Evolutionary conservation across 768 basidiomycete genomes (phyloP).

Genomic region (Inosperma sp.): DNA sequence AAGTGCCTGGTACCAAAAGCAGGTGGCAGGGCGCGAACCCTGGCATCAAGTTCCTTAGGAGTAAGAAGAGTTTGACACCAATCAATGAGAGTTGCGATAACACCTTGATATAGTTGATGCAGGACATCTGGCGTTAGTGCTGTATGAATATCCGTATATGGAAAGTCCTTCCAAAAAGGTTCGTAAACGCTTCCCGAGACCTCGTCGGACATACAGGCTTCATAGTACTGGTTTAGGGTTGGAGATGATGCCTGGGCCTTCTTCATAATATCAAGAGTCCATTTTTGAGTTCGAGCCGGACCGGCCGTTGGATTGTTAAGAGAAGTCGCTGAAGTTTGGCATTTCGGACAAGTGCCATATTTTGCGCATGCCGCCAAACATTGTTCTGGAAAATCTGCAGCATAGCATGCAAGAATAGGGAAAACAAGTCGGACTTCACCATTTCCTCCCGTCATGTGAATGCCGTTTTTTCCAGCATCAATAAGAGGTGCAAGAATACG

Average conservation of each 20-base stretch:
- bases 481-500: too few species aligned
- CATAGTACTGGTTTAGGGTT: not conserved
- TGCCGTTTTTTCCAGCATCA: constrained; percentile 28
- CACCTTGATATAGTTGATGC: constrained; percentile 40
- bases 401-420: constrained; percentile 34
- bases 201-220: constrained; percentile 15
- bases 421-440: constrained; percentile 21
- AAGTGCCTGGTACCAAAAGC: constrained; percentile 33
- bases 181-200: constrained; percentile 10
- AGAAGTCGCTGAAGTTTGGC: too few species aligned
- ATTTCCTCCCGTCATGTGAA: constrained; percentile 31
- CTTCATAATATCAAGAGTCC: not conserved
- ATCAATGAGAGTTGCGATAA: constrained; percentile 38
- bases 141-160: constrained; percentile 35
- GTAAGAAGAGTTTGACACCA: constrained; percentile 27
- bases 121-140: constrained; percentile 41
- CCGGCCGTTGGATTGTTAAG: constrained; percentile 19
- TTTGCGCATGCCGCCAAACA: constrained; percentile 26
- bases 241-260: too few species aligned
- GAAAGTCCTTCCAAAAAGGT: too few species aligned
- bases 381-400: constrained; percentile 37
- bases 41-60: constrained; percentile 6
- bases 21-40: constrained; percentile 10
- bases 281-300: not conserved
- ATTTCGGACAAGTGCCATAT: constrained; percentile 26